Base-by-base conservation (phyloP, 805 yeast genomes). In the Ogataea philodendri region DNA sequence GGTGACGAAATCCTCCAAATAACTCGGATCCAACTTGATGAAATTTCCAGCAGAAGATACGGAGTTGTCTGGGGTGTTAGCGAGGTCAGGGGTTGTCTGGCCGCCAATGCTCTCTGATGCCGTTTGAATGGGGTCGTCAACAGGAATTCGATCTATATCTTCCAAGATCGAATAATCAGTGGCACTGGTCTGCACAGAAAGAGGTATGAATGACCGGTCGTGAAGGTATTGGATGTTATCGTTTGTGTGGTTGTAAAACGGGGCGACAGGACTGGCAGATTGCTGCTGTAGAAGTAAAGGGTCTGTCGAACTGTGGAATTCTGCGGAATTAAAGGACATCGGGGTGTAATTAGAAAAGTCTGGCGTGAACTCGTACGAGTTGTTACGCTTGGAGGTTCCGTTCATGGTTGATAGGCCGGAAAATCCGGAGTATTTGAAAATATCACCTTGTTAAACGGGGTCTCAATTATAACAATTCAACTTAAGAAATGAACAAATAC, bases 191-290 rank as follows among this genome's bases (percentile, higher is more conserved):
- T 30, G 35, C 20, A 28, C 11, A 2, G 32, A 16, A 7, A 30
- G 32, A 7, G 46, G 42, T 7, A 37, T 20, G 19, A 33, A 17
- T 9, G 25, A 15, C n/a, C 30, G 30, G 17, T 42, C 41, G 22
- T 36, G 37, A 18, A 25, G 28, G 10, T 19, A 18, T 26, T 41
- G 44, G 21, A 44, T 41, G 30, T 32, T 26, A 21, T 35, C 27
- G 40, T 44, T 40, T 14, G 35, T 16, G 27, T 43, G 37, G 41
- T 30, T 35, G 43, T 49, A 27, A 33, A 42, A 37, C n/a, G 27
- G 9, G 6, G 22, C 13, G 9, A 16, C 24, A 9, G 22, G 21
- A 19, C 22, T 26, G 14, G n/a, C 22, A 5, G 24, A 9, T 5
- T 11, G 15, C 16, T 25, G 40, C 9, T 30, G 40, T 7, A 7